Conservation (phyloP, 2,329 filamentous ascomycete genomes). For the Graphilbum fragrans region DNA sequence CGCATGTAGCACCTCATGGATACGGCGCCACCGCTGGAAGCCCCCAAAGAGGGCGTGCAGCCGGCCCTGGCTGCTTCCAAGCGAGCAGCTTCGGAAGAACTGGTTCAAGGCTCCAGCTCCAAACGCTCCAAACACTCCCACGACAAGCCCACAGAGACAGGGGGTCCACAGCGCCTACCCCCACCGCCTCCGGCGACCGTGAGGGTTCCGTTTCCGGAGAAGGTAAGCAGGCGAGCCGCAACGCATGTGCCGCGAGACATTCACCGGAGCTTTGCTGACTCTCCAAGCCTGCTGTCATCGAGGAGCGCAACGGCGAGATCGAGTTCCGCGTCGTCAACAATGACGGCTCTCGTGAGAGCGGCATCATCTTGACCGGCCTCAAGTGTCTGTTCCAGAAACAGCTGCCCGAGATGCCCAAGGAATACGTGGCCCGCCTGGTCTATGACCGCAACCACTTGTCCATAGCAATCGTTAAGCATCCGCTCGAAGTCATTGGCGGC, state of each 20-base stretch:
- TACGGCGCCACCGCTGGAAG: not conserved
- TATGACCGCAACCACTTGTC: constrained; percentile 95
- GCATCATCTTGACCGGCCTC: constrained; percentile 87
- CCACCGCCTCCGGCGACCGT: too few species aligned
- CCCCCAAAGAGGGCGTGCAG: not conserved
- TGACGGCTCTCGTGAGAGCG: constrained; percentile 73
- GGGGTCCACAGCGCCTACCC: not conserved
- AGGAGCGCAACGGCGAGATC: constrained; percentile 88
- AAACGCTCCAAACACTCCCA: not conserved
- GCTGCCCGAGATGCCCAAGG: constrained; percentile 97
- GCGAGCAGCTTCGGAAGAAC: not conserved
- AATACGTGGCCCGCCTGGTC: constrained; percentile 93
- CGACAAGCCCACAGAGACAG: not conserved
- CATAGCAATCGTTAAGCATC: constrained; percentile 95
- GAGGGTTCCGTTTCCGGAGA: not conserved
- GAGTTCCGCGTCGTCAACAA: constrained; percentile 98
- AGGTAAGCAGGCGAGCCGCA: not conserved
- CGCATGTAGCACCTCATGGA: too few species aligned
- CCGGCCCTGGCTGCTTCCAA: not conserved
- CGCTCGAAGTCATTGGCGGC: constrained; percentile 83
- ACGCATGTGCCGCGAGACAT: too few species aligned
- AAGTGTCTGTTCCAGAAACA: constrained; percentile 99
- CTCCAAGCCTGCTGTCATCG: constrained; percentile 65
- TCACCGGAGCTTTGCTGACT: too few species aligned
- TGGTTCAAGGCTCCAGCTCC: not conserved